These are phyloP conservation scores for Pleurostoma richardsiae DNA, from an alignment of 2,329 filamentous ascomycete species.

Conservation along the genomic window DNA sequence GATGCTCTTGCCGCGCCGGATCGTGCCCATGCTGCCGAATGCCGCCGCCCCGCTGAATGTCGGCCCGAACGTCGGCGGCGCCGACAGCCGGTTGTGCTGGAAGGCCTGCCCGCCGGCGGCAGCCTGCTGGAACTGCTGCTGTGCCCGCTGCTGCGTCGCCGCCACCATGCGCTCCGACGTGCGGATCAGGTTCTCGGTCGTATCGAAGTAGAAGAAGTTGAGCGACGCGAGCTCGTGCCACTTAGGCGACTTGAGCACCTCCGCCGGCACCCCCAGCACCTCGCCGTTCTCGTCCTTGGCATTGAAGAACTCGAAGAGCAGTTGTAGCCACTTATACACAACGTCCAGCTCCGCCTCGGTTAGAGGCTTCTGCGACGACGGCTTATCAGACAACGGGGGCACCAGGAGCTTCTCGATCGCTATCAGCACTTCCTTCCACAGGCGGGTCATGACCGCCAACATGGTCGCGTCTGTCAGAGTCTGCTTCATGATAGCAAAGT, in stretches of 20 bases:
- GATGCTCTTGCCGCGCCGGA: slow-evolving; percentile 69
- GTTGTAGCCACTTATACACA: slow-evolving; percentile 88
- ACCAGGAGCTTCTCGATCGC: slow-evolving; percentile 88
- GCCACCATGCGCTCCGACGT: slow-evolving; percentile 96
- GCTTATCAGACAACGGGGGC: slow-evolving; percentile 91
- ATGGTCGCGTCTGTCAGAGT: slow-evolving; percentile 94
- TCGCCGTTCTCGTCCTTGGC: slow-evolving; percentile 79
- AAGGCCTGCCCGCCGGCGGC: slow-evolving; percentile 14
- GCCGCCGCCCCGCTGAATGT: slow-evolving; percentile 43
- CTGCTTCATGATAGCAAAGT: slow-evolving; percentile 98
- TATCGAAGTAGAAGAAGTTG: slow-evolving; percentile 98
- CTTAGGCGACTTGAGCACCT: slow-evolving; percentile 93
- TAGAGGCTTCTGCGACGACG: slow-evolving; percentile 77
- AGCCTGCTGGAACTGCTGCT: slow-evolving; percentile 58
- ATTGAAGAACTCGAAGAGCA: slow-evolving; percentile 93
- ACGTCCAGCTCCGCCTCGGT: slow-evolving; percentile 87
- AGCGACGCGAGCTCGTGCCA: slow-evolving; percentile 95
- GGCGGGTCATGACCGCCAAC: slow-evolving; percentile 93
- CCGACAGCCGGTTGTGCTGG: slow-evolving; percentile 62
- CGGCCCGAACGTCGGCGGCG: slow-evolving; percentile 50
- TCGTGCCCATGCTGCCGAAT: slow-evolving; percentile 65
- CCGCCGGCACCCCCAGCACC: slow-evolving; percentile 80
- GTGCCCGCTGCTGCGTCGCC: slow-evolving; percentile 70
- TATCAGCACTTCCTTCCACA: slow-evolving; percentile 96
- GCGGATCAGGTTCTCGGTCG: slow-evolving; percentile 83